Conservation (phyloP, 345 rosid genomes). For the Eucalyptus victrix region DNA sequence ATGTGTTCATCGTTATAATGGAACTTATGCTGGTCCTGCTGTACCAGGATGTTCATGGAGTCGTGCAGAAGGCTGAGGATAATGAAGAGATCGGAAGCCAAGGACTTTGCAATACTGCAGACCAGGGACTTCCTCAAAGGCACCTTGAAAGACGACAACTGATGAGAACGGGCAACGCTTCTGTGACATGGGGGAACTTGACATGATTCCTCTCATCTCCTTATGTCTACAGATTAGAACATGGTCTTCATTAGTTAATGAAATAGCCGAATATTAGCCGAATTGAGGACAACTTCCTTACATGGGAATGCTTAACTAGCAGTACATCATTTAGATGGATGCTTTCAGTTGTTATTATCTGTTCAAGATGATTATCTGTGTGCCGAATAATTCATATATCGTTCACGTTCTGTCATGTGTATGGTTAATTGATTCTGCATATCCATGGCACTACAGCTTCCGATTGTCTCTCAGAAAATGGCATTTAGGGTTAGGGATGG, state of each 20-base stretch:
- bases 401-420: background rate
- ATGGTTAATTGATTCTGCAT: background rate
- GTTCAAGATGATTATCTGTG: background rate
- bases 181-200: background rate
- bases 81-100: slow-evolving; percentile 1
- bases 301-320: background rate
- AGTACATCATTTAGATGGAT: background rate
- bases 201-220: background rate
- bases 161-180: background rate
- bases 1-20: background rate
- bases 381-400: background rate
- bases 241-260: background rate
- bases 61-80: slow-evolving; percentile 6
- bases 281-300: background rate
- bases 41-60: background rate
- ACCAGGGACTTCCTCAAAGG: background rate
- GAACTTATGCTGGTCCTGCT: background rate
- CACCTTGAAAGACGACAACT: background rate
- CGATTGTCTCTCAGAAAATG: background rate
- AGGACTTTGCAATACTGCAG: background rate
- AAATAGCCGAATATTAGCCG: background rate
- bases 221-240: background rate
- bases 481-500: background rate
- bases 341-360: background rate
- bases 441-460: background rate